Evolutionary conservation across 2,329 filamentous ascomycete genomes (phyloP).

Genomic region (Fusarium sterilihyphosum): DNA sequence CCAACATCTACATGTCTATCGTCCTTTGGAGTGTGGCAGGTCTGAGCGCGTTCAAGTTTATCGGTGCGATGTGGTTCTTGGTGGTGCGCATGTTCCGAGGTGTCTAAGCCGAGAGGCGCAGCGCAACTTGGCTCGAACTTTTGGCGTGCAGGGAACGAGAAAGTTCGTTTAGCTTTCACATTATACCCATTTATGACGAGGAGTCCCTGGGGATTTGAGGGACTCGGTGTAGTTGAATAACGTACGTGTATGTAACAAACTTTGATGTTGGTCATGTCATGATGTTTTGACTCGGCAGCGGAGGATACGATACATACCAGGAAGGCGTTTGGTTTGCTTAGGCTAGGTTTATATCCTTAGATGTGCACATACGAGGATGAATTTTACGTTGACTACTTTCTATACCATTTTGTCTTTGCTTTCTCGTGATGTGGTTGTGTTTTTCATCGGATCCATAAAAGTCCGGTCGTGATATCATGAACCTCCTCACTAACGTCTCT

Average conservation of each 20-base stretch:
- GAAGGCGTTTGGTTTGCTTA: conserved; percentile 35
- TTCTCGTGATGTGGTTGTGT: not conserved
- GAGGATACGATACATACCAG: conserved; percentile 18
- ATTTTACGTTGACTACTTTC: conserved; percentile 2
- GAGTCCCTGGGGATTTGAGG: conserved; percentile 2
- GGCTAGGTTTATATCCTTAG: conserved; percentile 25
- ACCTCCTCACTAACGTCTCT: not conserved
- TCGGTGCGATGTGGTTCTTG: conserved; percentile 92
- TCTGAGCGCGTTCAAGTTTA: conserved; percentile 85
- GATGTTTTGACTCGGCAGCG: conserved; percentile 19
- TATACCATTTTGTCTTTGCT: not conserved
- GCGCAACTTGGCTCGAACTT: not conserved
- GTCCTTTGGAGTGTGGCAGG: conserved; percentile 90
- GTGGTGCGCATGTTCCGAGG: conserved; percentile 86
- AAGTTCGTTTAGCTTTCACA: conserved; percentile 25
- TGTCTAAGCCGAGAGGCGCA: conserved; percentile 54
- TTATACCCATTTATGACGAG: conserved; percentile 44
- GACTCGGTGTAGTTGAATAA: conserved; percentile 24
- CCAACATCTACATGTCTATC: conserved; percentile 85
- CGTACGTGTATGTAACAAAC: conserved; percentile 21
- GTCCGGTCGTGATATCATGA: conserved; percentile 14
- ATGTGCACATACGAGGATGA: conserved; percentile 30
- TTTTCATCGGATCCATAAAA: conserved; percentile 24
- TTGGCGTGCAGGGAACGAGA: conserved; percentile 6
- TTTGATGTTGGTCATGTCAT: conserved; percentile 29